These are phyloP conservation scores for Globisporangium cylindrosporum DNA, from an alignment of 352 stramenopile genomes.

Conservation along the genomic window DNA sequence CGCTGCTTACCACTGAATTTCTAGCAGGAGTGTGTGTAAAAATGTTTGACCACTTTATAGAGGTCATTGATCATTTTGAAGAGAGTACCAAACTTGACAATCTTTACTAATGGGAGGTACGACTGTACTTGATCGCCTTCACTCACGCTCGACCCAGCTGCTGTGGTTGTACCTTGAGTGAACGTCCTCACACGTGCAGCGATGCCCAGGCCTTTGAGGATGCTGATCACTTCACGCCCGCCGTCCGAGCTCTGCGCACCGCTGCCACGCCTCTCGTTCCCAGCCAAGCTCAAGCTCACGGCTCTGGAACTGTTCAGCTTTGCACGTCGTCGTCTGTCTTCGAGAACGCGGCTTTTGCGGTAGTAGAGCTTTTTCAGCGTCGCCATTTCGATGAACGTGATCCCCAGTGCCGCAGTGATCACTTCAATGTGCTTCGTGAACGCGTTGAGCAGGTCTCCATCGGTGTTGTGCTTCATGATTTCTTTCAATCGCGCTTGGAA, in stretches of 20 bases:
- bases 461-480: conserved; percentile 79
- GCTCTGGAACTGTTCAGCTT: not conserved
- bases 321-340: conserved; percentile 17
- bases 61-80: too few species aligned
- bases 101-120: too few species aligned
- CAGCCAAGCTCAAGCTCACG: not conserved
- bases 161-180: not conserved
- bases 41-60: too few species aligned
- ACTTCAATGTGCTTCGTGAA: conserved; percentile 74
- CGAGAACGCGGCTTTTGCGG: conserved; percentile 22
- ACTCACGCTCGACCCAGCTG: not conserved
- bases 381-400: conserved; percentile 54
- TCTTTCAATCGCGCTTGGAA: conserved; percentile 68
- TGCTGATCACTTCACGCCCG: conserved; percentile 5
- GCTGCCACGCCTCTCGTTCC: not conserved
- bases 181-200: not conserved
- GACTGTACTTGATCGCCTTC: not conserved
- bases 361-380: conserved; percentile 55
- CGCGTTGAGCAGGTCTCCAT: conserved; percentile 60
- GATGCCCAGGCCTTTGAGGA: not conserved
- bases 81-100: too few species aligned
- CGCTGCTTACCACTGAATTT: too few species aligned
- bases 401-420: conserved; percentile 57
- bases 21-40: too few species aligned
- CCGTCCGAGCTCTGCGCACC: not conserved